Base-by-base conservation (phyloP, 23 red algal genomes). In the Gracilaria domingensis region DNA sequence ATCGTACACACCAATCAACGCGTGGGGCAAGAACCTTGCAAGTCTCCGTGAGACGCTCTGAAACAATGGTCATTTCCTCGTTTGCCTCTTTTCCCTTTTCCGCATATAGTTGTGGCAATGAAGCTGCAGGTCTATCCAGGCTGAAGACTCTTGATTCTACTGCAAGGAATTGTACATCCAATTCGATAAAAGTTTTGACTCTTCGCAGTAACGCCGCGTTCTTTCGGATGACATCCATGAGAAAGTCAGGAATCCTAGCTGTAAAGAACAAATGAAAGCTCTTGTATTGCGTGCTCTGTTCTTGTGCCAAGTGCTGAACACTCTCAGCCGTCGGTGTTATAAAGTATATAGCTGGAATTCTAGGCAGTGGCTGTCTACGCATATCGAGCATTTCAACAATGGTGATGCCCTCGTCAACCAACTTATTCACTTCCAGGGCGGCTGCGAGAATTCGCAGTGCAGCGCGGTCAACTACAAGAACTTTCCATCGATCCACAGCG, bases 221-320 rank as follows among this genome's bases (percentile, higher is more conserved):
- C 13, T 71, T 88, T 78, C 85, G 58, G 36, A 98, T 57, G 34
- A 90, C 80, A 56, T 86, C 75, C 83, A 98, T 81, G 38, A 92
- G 74, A 37, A 89, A 91, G 34, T 95, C 96, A 0, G 96, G 93
- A 33, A 98, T 42, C 24, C 84, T 88, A 69, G 56, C 75, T 8
- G 93, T 93, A 45, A 94, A 95, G 48, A 98, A 98, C n/a, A 98
- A 71, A 84, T 95, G 93, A 70, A 89, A 93, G 53, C 69, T 80
- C 18, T 86, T 84, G 86, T 97, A 93, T 53, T 93, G 88, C 14
- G 79, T 58, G 7, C 89, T 75, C 17, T 59, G 30, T 51, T 98
- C 96, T 6, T 93, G 76, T 16, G 88, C 64, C 23, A 98, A 84
- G 54, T 84, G 76, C 20, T 89, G 28, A 2, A 98, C 79, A 28